phyloP scores from a whole-genome alignment of 306 rosid species.

The Citrullus colocynthis region DNA sequence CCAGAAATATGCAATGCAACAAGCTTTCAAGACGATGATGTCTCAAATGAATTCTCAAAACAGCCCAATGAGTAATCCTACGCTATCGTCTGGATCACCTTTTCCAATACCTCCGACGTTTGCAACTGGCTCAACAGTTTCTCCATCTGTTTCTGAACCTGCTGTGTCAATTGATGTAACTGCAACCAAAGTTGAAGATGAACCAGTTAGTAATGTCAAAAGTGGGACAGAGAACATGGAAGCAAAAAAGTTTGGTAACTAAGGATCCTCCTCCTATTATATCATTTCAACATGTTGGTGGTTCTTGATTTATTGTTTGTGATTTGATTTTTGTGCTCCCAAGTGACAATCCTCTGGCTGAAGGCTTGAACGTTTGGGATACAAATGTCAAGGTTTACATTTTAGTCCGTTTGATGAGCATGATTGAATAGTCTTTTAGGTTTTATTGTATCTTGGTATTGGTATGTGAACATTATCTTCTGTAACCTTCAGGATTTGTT shows the following conservation, averaged over 20 bases:
- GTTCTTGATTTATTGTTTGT: not conserved
- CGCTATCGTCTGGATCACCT: conserved; percentile 59
- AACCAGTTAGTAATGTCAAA: conserved; percentile 30
- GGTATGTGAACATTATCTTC: not conserved
- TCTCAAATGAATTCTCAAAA: conserved; percentile 79
- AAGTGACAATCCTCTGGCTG: not conserved
- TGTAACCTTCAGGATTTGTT: not conserved
- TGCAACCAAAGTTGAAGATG: conserved; percentile 41
- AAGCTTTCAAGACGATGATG: conserved; percentile 94
- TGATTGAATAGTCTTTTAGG: not conserved
- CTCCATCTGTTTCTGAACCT: conserved; percentile 39
- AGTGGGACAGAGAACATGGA: conserved; percentile 35
- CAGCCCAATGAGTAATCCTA: conserved; percentile 38
- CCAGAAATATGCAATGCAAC: conserved; percentile 98
- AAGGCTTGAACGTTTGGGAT: not conserved
- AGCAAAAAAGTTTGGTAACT: conserved; percentile 51
- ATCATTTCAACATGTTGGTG: not conserved
- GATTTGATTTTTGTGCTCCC: not conserved
- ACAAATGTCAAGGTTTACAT: not conserved
- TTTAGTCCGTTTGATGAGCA: not conserved
- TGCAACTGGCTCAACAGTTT: conserved; percentile 30
- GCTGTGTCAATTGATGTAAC: conserved; percentile 62
- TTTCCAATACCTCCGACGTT: conserved; percentile 47
- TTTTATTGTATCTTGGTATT: not conserved
- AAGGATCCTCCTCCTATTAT: conserved; percentile 11